Conservation (phyloP, 129 eudicot species). For the Logfia minima region DNA sequence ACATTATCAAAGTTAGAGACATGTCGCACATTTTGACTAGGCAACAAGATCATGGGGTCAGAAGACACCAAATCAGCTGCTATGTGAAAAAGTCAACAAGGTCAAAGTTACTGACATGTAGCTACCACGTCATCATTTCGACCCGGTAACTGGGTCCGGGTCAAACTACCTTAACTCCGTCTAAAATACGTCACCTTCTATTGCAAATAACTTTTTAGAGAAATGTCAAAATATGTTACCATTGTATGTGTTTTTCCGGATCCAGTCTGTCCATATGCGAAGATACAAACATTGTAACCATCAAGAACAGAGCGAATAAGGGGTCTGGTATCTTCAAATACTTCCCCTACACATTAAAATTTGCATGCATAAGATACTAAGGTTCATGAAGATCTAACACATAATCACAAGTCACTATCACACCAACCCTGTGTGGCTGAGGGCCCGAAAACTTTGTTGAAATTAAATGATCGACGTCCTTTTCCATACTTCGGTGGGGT, state of each 20-base stretch:
- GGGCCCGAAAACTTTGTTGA: slow-evolving; percentile 91
- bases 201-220: not conserved
- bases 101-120: slow-evolving; percentile 7
- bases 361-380: slow-evolving; percentile 3
- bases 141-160: not conserved
- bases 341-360: slow-evolving; percentile 57
- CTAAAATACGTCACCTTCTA: not conserved
- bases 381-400: not conserved
- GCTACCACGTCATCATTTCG: not conserved
- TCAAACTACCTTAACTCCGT: not conserved
- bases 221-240: slow-evolving; percentile 45
- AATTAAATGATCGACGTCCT: slow-evolving; percentile 73
- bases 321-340: slow-evolving; percentile 83
- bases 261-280: slow-evolving; percentile 98
- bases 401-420: not conserved
- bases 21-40: not conserved
- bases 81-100: not conserved
- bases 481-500: slow-evolving; percentile 82
- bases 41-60: not conserved
- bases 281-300: slow-evolving; percentile 91
- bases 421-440: slow-evolving; percentile 81
- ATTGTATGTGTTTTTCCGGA: slow-evolving; percentile 96
- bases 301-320: slow-evolving; percentile 93
- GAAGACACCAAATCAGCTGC: not conserved
- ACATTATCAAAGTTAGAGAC: not conserved